phyloP scores from a whole-genome alignment of 2,329 filamentous ascomycete species.

The Diaporthe nobilis region DNA sequence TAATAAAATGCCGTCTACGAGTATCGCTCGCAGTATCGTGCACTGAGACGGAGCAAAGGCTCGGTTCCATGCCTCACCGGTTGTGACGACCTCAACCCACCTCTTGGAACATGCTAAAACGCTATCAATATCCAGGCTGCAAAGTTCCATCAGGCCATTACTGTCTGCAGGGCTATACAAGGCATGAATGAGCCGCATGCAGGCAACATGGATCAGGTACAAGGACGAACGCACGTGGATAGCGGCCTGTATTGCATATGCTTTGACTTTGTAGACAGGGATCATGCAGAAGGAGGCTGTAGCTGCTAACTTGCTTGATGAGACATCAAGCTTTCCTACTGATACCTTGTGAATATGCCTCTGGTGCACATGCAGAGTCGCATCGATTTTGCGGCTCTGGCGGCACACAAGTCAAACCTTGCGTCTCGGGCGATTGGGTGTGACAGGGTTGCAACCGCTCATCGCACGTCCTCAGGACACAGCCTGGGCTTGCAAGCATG shows the following conservation, averaged over 20 bases:
- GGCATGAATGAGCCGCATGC: neutral
- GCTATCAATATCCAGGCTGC: neutral
- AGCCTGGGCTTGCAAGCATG: neutral
- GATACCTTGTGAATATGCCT: too few species aligned
- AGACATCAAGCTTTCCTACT: neutral
- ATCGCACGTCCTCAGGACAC: slow-evolving; percentile 9
- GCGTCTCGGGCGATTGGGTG: slow-evolving; percentile 15
- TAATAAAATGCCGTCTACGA: too few species aligned
- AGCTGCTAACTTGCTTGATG: neutral
- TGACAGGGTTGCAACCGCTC: slow-evolving; percentile 33
- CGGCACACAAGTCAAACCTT: neutral
- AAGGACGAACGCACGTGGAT: neutral
- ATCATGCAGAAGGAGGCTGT: neutral
- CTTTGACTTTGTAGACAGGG: neutral
- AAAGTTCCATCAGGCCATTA: neutral
- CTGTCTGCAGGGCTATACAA: neutral
- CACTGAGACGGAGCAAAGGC: neutral
- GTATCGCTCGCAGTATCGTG: too few species aligned
- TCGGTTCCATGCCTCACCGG: too few species aligned
- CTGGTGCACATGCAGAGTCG: neutral
- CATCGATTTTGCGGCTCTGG: slow-evolving; percentile 11
- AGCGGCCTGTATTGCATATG: neutral
- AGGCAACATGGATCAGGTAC: neutral
- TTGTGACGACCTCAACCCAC: neutral
- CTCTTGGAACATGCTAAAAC: neutral